Conservation (phyloP, 176 grass and related monocot genomes). For the Oryza meridionalis region DNA sequence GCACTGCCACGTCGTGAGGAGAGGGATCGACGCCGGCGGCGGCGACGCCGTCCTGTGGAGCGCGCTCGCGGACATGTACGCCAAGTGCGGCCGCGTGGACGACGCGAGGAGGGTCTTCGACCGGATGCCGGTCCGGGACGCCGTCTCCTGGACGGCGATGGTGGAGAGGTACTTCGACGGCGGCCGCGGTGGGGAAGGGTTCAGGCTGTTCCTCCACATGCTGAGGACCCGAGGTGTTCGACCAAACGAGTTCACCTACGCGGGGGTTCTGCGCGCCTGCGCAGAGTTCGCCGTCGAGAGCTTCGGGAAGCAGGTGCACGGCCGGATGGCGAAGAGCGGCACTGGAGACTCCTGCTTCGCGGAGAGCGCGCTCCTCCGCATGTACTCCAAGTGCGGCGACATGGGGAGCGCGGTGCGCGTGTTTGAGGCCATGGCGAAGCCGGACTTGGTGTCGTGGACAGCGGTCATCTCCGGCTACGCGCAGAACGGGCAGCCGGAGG, state of each 20-base stretch:
- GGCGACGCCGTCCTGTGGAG: slow-evolving; percentile 66
- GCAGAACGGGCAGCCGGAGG: slow-evolving; percentile 75
- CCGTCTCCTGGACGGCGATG: slow-evolving; percentile 88
- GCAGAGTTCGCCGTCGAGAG: slow-evolving; percentile 57
- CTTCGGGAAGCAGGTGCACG: slow-evolving; percentile 70
- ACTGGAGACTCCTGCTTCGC: slow-evolving; percentile 58
- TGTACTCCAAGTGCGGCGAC: slow-evolving; percentile 89
- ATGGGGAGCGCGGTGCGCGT: slow-evolving; percentile 58
- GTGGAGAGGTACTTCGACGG: slow-evolving; percentile 81
- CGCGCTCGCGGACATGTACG: slow-evolving; percentile 86
- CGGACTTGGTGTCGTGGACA: slow-evolving; percentile 78
- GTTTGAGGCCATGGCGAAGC: slow-evolving; percentile 55
- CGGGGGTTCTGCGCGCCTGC: slow-evolving; percentile 68
- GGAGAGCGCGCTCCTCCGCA: slow-evolving; percentile 64
- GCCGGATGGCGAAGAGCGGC: slow-evolving; percentile 60
- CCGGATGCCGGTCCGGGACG: slow-evolving; percentile 48
- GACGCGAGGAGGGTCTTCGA: slow-evolving; percentile 78
- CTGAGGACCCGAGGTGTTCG: slow-evolving; percentile 37
- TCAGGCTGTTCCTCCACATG: slow-evolving; percentile 63
- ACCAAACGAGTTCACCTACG: slow-evolving; percentile 84
- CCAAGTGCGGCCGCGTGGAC: slow-evolving; percentile 74
- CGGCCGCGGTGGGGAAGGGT: slow-evolving; percentile 55
- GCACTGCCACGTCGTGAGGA: slow-evolving; percentile 72
- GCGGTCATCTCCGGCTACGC: slow-evolving; percentile 67
- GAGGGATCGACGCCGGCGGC: slow-evolving; percentile 54